phyloP scores from a whole-genome alignment of 257 asterid species.

The Paraleonurus japonicus region DNA sequence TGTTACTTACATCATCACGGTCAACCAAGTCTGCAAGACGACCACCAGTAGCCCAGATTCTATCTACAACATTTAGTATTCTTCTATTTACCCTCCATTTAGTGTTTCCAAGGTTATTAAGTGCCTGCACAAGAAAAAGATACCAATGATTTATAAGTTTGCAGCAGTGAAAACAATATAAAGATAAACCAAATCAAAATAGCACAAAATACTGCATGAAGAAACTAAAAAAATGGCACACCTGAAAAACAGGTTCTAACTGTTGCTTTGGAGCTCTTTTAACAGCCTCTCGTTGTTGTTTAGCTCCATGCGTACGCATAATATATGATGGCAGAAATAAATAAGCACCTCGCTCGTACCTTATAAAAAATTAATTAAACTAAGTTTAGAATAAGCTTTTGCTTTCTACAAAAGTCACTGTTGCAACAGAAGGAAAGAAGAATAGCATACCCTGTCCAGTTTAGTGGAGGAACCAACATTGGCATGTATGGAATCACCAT shows the following conservation, averaged over 20 bases:
- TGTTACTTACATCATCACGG: constrained; percentile 76
- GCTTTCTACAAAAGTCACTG: neutral
- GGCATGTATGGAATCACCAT: constrained; percentile 99
- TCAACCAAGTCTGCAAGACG: constrained; percentile 86
- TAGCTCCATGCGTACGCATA: constrained; percentile 99
- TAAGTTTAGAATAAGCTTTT: neutral
- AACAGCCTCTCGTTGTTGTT: constrained; percentile 79
- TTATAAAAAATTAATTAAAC: constrained; percentile 24
- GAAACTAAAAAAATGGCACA: constrained; percentile 23
- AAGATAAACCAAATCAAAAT: constrained; percentile 15
- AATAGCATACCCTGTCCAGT: constrained; percentile 83
- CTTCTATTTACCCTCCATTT: constrained; percentile 95
- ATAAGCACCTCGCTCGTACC: constrained; percentile 91
- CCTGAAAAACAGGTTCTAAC: constrained; percentile 77
- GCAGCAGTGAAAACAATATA: neutral
- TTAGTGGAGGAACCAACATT: constrained; percentile 90
- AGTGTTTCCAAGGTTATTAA: constrained; percentile 84
- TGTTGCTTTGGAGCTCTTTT: constrained; percentile 70
- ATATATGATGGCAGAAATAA: constrained; percentile 87
- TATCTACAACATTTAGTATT: constrained; percentile 69
- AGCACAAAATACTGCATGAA: neutral
- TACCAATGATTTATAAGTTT: neutral
- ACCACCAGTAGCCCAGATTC: constrained; percentile 96
- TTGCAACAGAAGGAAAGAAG: constrained; percentile 8
- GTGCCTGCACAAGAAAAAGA: constrained; percentile 55